phyloP scores from a whole-genome alignment of 202 grass and related monocot species.

The Panicum virgatum region DNA sequence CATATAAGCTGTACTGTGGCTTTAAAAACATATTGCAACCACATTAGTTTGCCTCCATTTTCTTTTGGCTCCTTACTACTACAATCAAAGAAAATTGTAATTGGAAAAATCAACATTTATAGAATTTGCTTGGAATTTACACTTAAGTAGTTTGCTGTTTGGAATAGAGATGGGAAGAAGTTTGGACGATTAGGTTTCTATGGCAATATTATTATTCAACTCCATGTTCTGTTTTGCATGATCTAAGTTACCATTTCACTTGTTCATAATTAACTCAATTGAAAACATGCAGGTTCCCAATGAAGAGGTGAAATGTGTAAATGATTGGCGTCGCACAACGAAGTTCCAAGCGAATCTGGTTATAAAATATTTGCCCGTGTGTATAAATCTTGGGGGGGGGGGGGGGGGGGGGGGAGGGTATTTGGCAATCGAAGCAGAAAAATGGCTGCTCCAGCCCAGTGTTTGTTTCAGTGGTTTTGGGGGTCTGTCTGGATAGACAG shows the following conservation, averaged over 20 bases:
- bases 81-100: neutral
- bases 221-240: neutral
- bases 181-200: neutral
- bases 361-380: slow-evolving; percentile 44
- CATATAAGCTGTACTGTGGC: neutral
- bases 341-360: slow-evolving; percentile 22
- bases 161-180: neutral
- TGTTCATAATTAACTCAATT: neutral
- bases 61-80: neutral
- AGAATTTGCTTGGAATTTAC: neutral
- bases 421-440: slow-evolving; percentile 29
- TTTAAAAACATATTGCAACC: neutral
- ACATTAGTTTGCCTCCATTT: neutral
- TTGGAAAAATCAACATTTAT: neutral
- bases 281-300: slow-evolving; percentile 19
- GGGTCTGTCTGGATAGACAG: slow-evolving; percentile 17
- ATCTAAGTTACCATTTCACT: neutral
- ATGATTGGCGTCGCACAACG: slow-evolving; percentile 28
- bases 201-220: neutral
- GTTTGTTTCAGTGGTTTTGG: slow-evolving; percentile 36
- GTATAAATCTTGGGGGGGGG: slow-evolving; percentile 55
- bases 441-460: slow-evolving; percentile 31
- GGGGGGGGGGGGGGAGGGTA: too few species aligned
- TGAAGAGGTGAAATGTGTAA: slow-evolving; percentile 48
- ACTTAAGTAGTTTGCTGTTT: neutral